phyloP scores from a whole-genome alignment of 2,329 filamentous ascomycete genomes.

The Fusarium odoratissimum region DNA sequence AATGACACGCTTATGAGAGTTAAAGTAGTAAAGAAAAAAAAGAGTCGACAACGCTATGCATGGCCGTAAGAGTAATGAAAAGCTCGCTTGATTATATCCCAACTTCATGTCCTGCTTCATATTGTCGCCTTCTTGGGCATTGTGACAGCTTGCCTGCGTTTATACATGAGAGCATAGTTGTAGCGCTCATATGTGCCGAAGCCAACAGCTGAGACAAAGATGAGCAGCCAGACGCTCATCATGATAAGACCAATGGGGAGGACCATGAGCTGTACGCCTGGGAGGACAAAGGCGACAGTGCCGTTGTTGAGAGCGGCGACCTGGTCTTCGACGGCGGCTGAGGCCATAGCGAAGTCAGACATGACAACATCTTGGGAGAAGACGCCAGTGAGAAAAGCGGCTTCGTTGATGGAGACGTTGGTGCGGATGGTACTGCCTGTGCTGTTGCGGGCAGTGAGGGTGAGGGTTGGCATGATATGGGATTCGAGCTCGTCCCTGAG shows the following conservation, averaged over 20 bases:
- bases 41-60: conserved; percentile 36
- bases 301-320: conserved; percentile 60
- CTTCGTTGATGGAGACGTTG: conserved; percentile 76
- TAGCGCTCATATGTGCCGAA: conserved; percentile 75
- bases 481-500: conserved; percentile 68
- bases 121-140: conserved; percentile 32
- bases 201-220: conserved; percentile 68
- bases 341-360: conserved; percentile 62
- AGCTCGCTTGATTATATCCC: conserved; percentile 21
- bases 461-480: conserved; percentile 75
- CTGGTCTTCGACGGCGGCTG: conserved; percentile 62
- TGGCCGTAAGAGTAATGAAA: conserved; percentile 29
- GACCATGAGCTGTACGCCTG: conserved; percentile 74
- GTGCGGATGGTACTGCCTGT: conserved; percentile 67
- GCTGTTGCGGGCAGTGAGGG: conserved; percentile 68
- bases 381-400: conserved; percentile 76
- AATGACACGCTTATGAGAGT: conserved; percentile 33
- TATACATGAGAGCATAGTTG: conserved; percentile 73
- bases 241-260: conserved; percentile 78
- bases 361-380: conserved; percentile 70
- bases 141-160: conserved; percentile 49
- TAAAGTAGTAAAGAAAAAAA: conserved; percentile 26
- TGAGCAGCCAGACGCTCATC: conserved; percentile 69
- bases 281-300: conserved; percentile 74
- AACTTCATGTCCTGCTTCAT: neutral